Conservation (phyloP, 139 green algal species). For the Picochlorum sp. region DNA sequence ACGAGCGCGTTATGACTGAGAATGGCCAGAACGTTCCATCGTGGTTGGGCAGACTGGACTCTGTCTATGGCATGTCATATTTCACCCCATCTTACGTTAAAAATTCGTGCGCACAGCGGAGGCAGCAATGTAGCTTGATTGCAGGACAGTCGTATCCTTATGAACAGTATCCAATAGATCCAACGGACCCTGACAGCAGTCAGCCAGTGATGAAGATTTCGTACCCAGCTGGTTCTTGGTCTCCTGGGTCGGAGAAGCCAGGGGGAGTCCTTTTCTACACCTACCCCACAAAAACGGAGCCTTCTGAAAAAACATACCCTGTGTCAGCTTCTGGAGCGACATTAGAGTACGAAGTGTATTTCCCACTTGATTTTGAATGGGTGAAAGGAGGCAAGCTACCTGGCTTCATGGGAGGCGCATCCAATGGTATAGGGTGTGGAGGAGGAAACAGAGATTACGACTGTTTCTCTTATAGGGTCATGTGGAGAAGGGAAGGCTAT, state of each 20-base stretch:
- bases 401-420: conserved; percentile 1
- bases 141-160: conserved; percentile 7
- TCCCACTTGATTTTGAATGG: neutral
- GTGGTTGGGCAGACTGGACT: conserved; percentile 7
- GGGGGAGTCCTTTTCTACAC: conserved; percentile 17
- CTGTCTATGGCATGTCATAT: conserved; percentile 3
- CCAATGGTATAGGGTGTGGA: conserved; percentile 13
- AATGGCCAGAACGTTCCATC: neutral
- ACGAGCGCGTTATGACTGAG: neutral
- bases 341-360: conserved; percentile 4
- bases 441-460: conserved; percentile 6
- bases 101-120: neutral
- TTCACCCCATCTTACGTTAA: conserved; percentile 2
- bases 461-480: conserved; percentile 15
- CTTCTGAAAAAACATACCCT: conserved; percentile 1
- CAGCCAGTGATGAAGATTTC: conserved; percentile 7
- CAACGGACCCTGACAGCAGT: neutral
- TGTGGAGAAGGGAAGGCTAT: conserved; percentile 19
- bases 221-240: conserved; percentile 10
- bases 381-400: conserved; percentile 9
- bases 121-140: conserved; percentile 3
- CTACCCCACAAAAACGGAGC: conserved; percentile 9
- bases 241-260: neutral
- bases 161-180: conserved; percentile 3
- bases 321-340: neutral